Evolutionary conservation across 2,329 filamentous ascomycete species (phyloP).

Genomic region (Fusarium incarnatum): DNA sequence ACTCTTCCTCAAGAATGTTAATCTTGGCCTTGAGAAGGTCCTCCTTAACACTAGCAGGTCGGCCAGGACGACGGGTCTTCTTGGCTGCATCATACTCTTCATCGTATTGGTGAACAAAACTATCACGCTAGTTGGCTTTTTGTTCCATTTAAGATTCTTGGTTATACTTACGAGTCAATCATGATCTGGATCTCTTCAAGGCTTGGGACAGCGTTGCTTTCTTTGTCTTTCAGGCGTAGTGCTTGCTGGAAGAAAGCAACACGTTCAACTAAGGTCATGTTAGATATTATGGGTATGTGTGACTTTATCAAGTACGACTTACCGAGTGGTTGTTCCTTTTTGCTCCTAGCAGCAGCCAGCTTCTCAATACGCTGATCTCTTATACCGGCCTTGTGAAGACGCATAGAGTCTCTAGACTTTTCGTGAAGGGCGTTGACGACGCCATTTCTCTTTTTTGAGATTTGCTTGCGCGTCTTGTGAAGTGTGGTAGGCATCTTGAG

Average conservation of each 20-base stretch:
- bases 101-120: constrained; percentile 75
- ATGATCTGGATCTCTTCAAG: constrained; percentile 69
- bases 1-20: constrained; percentile 79
- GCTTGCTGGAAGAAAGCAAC: constrained; percentile 76
- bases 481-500: constrained; percentile 79
- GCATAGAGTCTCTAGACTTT: constrained; percentile 86
- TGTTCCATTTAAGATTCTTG: neutral
- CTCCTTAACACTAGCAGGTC: constrained; percentile 81
- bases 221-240: constrained; percentile 59
- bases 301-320: constrained; percentile 50
- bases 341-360: constrained; percentile 75
- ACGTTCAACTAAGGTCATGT: constrained; percentile 50
- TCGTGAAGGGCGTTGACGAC: constrained; percentile 82
- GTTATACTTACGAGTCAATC: constrained; percentile 66
- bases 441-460: constrained; percentile 85
- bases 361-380: constrained; percentile 86
- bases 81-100: constrained; percentile 76
- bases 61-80: constrained; percentile 78
- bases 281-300: neutral
- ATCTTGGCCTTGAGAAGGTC: constrained; percentile 80
- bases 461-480: constrained; percentile 87
- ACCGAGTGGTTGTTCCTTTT: constrained; percentile 78
- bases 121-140: constrained; percentile 47
- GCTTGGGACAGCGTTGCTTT: constrained; percentile 64
- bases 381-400: constrained; percentile 80